Conservation (phyloP, 192 early-diverging fungal species). For the Backusella sp. region DNA sequence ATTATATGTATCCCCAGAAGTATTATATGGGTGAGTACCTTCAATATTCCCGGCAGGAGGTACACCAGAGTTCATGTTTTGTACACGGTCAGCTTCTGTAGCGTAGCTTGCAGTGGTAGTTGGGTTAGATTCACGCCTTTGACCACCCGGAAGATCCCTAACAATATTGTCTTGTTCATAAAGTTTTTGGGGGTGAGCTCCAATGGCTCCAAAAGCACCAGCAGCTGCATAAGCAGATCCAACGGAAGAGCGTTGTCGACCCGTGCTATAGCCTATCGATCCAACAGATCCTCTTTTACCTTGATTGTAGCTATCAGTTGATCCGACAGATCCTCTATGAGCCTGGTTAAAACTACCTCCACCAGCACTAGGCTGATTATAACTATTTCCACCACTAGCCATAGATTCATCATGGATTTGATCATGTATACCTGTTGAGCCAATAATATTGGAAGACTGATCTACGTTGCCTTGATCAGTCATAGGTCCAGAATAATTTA, state of each 20-base stretch:
- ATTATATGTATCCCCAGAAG: neutral
- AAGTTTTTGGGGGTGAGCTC: neutral
- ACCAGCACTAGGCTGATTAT: neutral
- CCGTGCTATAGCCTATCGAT: neutral
- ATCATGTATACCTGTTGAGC: constrained; percentile 12
- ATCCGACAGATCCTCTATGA: neutral
- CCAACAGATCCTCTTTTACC: neutral
- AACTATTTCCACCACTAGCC: neutral
- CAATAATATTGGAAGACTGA: neutral
- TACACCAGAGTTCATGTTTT: neutral
- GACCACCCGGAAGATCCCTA: neutral
- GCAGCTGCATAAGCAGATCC: neutral
- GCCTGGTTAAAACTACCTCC: neutral
- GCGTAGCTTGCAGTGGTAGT: neutral
- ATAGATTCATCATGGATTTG: neutral
- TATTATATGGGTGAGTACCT: neutral
- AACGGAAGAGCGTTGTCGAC: neutral
- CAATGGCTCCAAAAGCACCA: constrained; percentile 12
- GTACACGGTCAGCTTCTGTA: neutral
- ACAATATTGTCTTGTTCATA: neutral
- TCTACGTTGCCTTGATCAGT: neutral
- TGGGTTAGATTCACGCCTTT: too few relatives aligned
- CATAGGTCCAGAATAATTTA: neutral
- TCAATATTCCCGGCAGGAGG: neutral
- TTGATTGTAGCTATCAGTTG: neutral